These are phyloP conservation scores for Lactarius quietus DNA, from an alignment of 768 basidiomycete genomes.

Conservation along the genomic window DNA sequence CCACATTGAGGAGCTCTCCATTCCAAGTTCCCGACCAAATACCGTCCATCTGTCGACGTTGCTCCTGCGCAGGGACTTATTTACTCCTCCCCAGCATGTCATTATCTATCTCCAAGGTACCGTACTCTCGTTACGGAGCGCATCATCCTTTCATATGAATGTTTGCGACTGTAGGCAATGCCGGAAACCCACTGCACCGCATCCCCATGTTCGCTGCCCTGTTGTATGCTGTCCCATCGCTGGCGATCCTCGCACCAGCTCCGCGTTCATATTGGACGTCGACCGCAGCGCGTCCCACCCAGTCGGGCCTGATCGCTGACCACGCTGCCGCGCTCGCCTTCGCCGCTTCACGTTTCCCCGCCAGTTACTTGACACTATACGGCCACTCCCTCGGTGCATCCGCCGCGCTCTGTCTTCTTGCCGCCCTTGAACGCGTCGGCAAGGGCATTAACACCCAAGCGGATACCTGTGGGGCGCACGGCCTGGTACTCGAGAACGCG, in stretches of 20 bases:
- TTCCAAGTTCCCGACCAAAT: conserved; percentile 26
- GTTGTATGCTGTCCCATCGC: conserved; percentile 26
- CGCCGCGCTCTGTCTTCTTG: conserved; percentile 40
- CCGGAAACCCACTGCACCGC: conserved; percentile 46
- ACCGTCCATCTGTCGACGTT: conserved; percentile 30
- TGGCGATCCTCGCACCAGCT: conserved; percentile 38
- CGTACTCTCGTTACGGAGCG: neutral
- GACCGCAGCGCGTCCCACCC: conserved; percentile 37
- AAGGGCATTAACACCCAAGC: neutral
- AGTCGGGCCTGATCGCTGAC: conserved; percentile 40
- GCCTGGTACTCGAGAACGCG: conserved; percentile 49
- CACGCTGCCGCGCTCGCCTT: conserved; percentile 37
- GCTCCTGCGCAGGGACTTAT: conserved; percentile 23
- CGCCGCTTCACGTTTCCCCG: conserved; percentile 35
- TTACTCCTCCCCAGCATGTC: conserved; percentile 25
- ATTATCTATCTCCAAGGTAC: conserved; percentile 40
- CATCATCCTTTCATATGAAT: neutral
- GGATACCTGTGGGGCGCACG: conserved; percentile 30
- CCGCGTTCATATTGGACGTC: conserved; percentile 53
- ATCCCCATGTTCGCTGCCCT: conserved; percentile 41
- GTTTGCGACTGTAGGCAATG: conserved; percentile 38
- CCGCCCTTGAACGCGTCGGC: conserved; percentile 15
- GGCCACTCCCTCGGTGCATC: conserved; percentile 51
- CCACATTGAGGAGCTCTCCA: conserved; percentile 30
- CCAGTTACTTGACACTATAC: conserved; percentile 37